Percentiles rank a stretch among this genome's conserved stretches.
These are phyloP conservation scores for Wickerhamomyces alni DNA, from an alignment of 805 yeast genomes.

Conservation along the genomic window DNA sequence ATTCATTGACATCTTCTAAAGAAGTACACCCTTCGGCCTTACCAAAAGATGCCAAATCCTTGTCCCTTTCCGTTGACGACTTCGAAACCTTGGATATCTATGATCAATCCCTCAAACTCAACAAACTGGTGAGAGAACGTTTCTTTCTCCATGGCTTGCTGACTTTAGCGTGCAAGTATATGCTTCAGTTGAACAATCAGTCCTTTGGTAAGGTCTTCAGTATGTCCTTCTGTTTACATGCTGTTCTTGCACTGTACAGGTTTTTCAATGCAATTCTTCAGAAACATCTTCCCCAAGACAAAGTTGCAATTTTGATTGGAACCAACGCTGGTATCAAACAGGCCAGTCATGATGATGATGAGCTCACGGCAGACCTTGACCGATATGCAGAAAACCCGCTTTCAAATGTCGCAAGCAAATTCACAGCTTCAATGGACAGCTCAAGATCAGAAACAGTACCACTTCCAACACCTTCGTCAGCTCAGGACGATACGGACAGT, in stretches of 20 bases:
- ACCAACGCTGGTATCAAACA: background rate
- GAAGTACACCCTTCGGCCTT: background rate
- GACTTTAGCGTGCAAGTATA: slow-evolving; percentile 8
- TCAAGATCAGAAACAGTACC: background rate
- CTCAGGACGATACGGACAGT: background rate
- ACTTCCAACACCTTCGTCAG: background rate
- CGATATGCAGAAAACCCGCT: background rate
- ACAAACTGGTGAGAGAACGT: slow-evolving; percentile 7
- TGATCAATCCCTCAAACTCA: slow-evolving; percentile 1
- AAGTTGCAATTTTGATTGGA: slow-evolving; percentile 2
- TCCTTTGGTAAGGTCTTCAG: slow-evolving; percentile 13
- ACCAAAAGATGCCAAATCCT: background rate
- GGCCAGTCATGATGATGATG: background rate
- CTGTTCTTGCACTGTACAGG: slow-evolving; percentile 10
- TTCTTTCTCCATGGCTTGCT: slow-evolving; percentile 10
- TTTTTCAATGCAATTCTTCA: slow-evolving; percentile 8
- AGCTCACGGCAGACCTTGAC: background rate
- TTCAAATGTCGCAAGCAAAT: background rate
- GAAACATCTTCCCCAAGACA: slow-evolving; percentile 6
- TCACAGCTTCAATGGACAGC: background rate
- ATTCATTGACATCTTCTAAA: background rate
- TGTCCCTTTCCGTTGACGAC: slow-evolving; percentile 5
- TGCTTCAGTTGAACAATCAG: slow-evolving; percentile 7
- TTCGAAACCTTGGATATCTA: slow-evolving; percentile 13
- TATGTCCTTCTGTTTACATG: slow-evolving; percentile 8